A percentile compares a stretch with the other conserved stretches of the same genome.
Conservation (phyloP, 192 early-diverging fungal species). For the Umbelopsis sp. region DNA sequence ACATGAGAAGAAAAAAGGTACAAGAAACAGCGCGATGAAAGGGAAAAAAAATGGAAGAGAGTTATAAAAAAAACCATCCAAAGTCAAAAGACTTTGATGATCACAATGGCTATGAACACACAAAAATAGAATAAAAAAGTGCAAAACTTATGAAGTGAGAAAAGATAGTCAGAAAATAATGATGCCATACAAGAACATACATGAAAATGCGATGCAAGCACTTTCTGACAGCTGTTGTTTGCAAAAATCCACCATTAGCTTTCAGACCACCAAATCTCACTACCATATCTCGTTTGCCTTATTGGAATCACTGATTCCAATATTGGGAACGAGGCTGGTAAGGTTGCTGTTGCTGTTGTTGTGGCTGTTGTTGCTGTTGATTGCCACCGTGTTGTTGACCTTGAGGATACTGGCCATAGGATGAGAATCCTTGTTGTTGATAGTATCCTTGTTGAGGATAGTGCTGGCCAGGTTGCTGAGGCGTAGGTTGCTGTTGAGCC, state of each 20-base stretch:
- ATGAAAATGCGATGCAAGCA: not conserved
- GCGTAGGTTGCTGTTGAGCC: constrained; percentile 19
- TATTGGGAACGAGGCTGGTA: constrained; percentile 37
- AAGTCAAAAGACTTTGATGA: constrained; percentile 20
- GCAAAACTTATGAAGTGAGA: constrained; percentile 13
- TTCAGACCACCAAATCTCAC: not conserved
- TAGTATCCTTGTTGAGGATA: constrained; percentile 41
- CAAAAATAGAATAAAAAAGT: constrained; percentile 24
- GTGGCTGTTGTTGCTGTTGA: constrained; percentile 31
- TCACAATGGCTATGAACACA: constrained; percentile 23
- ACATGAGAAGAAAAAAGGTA: constrained; percentile 31
- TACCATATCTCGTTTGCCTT: not conserved
- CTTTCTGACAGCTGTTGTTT: not conserved
- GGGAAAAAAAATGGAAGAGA: constrained; percentile 22
- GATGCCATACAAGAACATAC: not conserved
- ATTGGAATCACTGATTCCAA: constrained; percentile 45
- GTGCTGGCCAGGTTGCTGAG: constrained; percentile 25
- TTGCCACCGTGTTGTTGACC: constrained; percentile 32
- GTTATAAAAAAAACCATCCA: constrained; percentile 23
- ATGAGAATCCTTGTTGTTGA: constrained; percentile 37
- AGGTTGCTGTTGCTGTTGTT: constrained; percentile 25
- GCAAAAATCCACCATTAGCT: not conserved
- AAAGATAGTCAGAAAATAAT: not conserved
- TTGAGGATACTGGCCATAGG: constrained; percentile 38
- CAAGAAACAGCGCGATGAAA: constrained; percentile 31